Evolutionary conservation across 352 stramenopile genomes (phyloP).

Genomic region (Pythium phragmiticola): DNA sequence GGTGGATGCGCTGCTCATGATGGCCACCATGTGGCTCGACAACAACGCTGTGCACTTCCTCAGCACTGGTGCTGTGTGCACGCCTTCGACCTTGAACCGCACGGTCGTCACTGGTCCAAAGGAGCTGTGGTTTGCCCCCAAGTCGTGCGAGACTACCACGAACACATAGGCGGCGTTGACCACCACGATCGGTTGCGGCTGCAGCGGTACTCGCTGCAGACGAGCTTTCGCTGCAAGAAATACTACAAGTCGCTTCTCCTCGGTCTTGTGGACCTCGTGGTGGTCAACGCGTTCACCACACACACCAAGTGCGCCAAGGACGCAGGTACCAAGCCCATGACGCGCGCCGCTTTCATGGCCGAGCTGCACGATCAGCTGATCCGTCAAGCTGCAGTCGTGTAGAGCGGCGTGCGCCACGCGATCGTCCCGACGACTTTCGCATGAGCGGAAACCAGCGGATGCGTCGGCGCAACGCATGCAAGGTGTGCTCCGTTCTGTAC

Average conservation of each 20-base stretch:
- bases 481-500: conserved; percentile 7
- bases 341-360: conserved; percentile 5
- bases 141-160: conserved; percentile 17
- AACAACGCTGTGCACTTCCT: conserved; percentile 37
- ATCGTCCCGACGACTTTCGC: neutral
- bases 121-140: conserved; percentile 11
- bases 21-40: conserved; percentile 28
- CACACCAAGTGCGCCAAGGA: conserved; percentile 13
- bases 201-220: conserved; percentile 19
- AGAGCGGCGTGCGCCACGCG: neutral
- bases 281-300: conserved; percentile 26
- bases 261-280: neutral
- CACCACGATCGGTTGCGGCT: conserved; percentile 14
- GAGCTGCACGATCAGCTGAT: conserved; percentile 15
- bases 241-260: conserved; percentile 2
- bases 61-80: conserved; percentile 18
- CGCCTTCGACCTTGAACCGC: conserved; percentile 11
- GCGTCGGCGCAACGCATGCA: conserved; percentile 7
- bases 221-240: neutral
- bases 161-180: conserved; percentile 20
- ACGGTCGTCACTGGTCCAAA: conserved; percentile 11
- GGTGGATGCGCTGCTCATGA: conserved; percentile 16
- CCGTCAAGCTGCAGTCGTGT: neutral
- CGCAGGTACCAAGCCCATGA: neutral
- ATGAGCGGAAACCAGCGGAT: neutral